Conservation (phyloP, 305 asterid genomes). For the Solanum chacoense region DNA sequence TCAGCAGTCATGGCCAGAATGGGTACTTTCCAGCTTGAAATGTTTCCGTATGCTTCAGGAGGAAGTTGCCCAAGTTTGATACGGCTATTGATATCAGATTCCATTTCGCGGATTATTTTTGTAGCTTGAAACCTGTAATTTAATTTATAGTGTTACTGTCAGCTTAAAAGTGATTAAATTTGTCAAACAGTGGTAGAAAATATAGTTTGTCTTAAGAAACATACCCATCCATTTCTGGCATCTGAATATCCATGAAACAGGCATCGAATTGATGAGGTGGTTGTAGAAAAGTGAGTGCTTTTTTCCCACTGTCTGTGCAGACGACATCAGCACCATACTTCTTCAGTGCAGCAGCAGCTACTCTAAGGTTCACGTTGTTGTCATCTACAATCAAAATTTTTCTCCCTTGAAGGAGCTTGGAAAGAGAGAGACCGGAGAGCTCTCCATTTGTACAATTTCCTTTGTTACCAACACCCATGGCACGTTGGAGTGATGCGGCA, state of each 20-base stretch:
- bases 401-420: conserved; percentile 67
- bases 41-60: conserved; percentile 23
- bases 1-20: conserved; percentile 98
- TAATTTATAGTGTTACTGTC: neutral
- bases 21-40: conserved; percentile 74
- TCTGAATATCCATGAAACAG: conserved; percentile 98
- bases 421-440: conserved; percentile 34
- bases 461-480: conserved; percentile 53
- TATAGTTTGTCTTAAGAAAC: neutral
- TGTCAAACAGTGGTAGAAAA: neutral
- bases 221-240: conserved; percentile 99
- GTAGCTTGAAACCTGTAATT: conserved; percentile 77
- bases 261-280: conserved; percentile 94
- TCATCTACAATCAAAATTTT: conserved; percentile 85
- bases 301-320: conserved; percentile 61
- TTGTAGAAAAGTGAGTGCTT: conserved; percentile 48
- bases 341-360: conserved; percentile 76
- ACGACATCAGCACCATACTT: conserved; percentile 95
- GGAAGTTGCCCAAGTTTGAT: conserved; percentile 38
- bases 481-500: conserved; percentile 74
- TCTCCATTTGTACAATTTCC: conserved; percentile 44
- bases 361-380: conserved; percentile 77
- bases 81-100: conserved; percentile 29
- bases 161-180: neutral
- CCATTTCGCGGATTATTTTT: conserved; percentile 49